Conservation (phyloP, 805 yeast genomes). For the Teunomyces atbi region DNA sequence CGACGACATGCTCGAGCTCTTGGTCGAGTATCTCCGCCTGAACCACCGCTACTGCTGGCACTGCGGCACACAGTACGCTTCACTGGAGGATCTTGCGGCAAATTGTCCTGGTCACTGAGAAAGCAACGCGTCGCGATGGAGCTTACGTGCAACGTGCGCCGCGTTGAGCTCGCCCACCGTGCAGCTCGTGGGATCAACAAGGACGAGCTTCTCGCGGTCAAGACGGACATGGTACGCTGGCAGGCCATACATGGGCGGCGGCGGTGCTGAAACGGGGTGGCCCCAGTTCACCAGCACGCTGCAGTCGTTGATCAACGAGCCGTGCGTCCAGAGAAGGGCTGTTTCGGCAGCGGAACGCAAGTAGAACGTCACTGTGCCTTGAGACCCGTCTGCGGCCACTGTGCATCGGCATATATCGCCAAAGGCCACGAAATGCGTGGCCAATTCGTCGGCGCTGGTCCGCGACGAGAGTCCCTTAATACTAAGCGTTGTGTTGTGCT, state of each 20-base stretch:
- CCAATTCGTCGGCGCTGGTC: slow-evolving; percentile 61
- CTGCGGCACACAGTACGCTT: slow-evolving; percentile 45
- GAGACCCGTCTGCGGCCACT: slow-evolving; percentile 16
- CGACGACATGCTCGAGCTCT: slow-evolving; percentile 26
- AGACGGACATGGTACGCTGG: too few relatives aligned
- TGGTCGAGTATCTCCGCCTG: slow-evolving; percentile 39
- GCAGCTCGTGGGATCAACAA: background rate
- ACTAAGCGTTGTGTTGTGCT: slow-evolving; percentile 73
- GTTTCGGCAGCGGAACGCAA: slow-evolving; percentile 35
- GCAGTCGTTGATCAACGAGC: slow-evolving; percentile 11
- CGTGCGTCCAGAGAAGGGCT: slow-evolving; percentile 35
- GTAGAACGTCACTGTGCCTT: slow-evolving; percentile 27
- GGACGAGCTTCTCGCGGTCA: too few relatives aligned
- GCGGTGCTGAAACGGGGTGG: background rate
- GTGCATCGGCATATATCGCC: slow-evolving; percentile 45
- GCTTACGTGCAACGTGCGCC: slow-evolving; percentile 13
- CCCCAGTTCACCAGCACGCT: background rate
- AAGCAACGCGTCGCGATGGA: slow-evolving; percentile 20
- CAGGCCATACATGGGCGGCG: background rate
- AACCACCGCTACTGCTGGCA: slow-evolving; percentile 47
- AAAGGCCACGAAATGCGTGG: slow-evolving; percentile 58
- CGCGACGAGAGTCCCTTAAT: slow-evolving; percentile 63
- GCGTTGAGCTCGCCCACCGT: slow-evolving; percentile 18
- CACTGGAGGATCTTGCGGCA: slow-evolving; percentile 34
- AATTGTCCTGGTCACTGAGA: slow-evolving; percentile 53